Evolutionary conservation across 2,329 filamentous ascomycete genomes (phyloP), one percentile per base, ranked within the genome.

Genomic region (Diplocarpon mali): DNA sequence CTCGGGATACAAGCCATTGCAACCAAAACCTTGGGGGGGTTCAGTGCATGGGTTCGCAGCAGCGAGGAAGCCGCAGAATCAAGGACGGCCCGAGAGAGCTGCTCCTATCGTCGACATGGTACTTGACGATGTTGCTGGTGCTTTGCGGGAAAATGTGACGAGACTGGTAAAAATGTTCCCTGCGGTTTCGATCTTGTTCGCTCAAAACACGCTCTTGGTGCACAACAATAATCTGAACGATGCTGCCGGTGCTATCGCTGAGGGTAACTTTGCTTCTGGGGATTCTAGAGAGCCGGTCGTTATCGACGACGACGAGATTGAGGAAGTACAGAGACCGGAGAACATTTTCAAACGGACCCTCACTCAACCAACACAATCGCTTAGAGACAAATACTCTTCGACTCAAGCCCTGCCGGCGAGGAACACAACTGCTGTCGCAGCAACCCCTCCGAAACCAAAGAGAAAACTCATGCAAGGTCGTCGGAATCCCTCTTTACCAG

Each of bases 341-440:
- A 63, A 67, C 42, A 64, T 65, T n/a, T 71, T 70, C 37, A 73
- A 72, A 60, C 71, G 75, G 51, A 66, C 69, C 40, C 66, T 79
- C 28, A 73, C 75, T 51, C 67, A 66, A 10, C 72, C 72, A 5
- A 67, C 66, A 12, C 70, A 69, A 47, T 70, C 66, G 5, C 76
- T 85, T 45, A 69, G 74, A 47, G 70, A 79, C 48, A 78, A 75
- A 56, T 80, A 72, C 66, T 65, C 68, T 12, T 67, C 68, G 6
- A 69, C 67, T 35, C 71, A 71, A 51, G 62, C 60, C 35, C 49
- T 57, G 4, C 41, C 45, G 16, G 46, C 55, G 6, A 58, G 56
- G 45, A 55, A 55, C 24, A 45, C 47, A 48, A 40, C 49, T 30
- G 28, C 45, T 8, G 38, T 38, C 14, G 37, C 50, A n/a, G 38